These are phyloP conservation scores for Dactylellina cionopaga DNA, from an alignment of 2,329 filamentous ascomycete species.

Conservation along the genomic window DNA sequence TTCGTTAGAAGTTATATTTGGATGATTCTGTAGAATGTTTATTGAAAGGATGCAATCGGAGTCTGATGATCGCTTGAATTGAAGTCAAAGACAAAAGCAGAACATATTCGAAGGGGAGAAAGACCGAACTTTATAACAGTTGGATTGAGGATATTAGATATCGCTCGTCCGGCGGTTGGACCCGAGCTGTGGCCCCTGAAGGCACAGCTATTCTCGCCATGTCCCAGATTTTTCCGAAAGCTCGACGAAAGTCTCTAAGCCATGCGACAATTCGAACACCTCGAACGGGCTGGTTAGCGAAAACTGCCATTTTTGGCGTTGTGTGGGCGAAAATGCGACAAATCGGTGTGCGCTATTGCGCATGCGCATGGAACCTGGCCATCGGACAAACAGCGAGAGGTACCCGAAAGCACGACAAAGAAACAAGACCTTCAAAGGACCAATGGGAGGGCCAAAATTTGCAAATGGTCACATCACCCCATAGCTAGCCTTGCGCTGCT, in stretches of 20 bases:
- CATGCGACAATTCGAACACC: conserved; percentile 39
- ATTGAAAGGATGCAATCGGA: conserved; percentile 35
- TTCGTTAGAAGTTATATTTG: conserved; percentile 11
- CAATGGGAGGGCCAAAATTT: conserved; percentile 1
- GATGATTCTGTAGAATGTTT: not conserved
- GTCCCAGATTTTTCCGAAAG: conserved; percentile 43
- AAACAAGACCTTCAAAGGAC: conserved; percentile 27
- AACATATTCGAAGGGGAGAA: conserved; percentile 30
- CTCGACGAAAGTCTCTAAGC: conserved; percentile 45
- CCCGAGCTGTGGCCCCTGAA: conserved; percentile 46
- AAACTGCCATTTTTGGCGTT: conserved; percentile 51
- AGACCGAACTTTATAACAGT: conserved; percentile 52
- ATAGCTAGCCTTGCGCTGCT: too few species aligned
- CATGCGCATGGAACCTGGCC: conserved; percentile 29
- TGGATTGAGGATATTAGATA: conserved; percentile 38
- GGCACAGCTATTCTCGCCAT: conserved; percentile 37
- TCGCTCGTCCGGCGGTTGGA: conserved; percentile 47
- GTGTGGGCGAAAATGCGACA: conserved; percentile 41
- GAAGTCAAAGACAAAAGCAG: conserved; percentile 53
- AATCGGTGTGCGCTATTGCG: conserved; percentile 2
- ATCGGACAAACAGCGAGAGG: conserved; percentile 45
- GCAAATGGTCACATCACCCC: not conserved
- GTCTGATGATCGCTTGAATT: conserved; percentile 46
- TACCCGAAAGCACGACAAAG: conserved; percentile 30
- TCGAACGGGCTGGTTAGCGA: conserved; percentile 46